phyloP scores from a whole-genome alignment of 371 early-diverging fungal species.

The Rhizopus arrhizus region DNA sequence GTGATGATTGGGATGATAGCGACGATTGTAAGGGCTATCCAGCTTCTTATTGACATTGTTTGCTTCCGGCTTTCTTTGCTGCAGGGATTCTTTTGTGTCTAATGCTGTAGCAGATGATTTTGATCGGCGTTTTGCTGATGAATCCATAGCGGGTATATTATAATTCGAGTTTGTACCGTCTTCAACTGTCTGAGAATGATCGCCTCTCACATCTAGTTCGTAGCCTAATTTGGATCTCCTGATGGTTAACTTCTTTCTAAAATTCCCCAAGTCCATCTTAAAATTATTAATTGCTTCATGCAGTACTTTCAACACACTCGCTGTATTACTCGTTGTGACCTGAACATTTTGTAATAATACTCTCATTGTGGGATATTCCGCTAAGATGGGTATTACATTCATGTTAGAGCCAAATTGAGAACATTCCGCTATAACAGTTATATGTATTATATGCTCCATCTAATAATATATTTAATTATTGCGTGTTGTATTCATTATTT shows the following conservation, averaged over 20 bases:
- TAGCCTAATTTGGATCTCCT: constrained; percentile 50
- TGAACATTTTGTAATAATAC: constrained; percentile 68
- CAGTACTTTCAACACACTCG: constrained; percentile 52
- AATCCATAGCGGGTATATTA: constrained; percentile 3
- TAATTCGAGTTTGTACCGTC: constrained; percentile 15
- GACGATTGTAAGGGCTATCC: background rate
- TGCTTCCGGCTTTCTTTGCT: background rate
- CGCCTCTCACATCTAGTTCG: constrained; percentile 56
- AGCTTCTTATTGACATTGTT: background rate
- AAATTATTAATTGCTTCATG: constrained; percentile 58
- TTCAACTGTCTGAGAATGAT: constrained; percentile 32
- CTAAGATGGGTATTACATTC: constrained; percentile 57
- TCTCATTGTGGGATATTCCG: constrained; percentile 65
- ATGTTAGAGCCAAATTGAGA: constrained; percentile 67
- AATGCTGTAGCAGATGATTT: background rate
- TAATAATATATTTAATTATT: constrained; percentile 18
- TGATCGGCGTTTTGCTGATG: background rate
- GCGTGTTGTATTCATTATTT: constrained; percentile 3
- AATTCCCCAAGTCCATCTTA: constrained; percentile 59
- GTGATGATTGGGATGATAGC: constrained; percentile 9
- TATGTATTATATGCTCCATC: constrained; percentile 63
- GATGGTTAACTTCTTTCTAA: constrained; percentile 51
- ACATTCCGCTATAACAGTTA: constrained; percentile 79
- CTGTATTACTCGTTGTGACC: constrained; percentile 55
- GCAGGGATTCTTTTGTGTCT: background rate